These are phyloP conservation scores for Inga leiocalycina DNA, from an alignment of 306 rosid species.

Conservation along the genomic window DNA sequence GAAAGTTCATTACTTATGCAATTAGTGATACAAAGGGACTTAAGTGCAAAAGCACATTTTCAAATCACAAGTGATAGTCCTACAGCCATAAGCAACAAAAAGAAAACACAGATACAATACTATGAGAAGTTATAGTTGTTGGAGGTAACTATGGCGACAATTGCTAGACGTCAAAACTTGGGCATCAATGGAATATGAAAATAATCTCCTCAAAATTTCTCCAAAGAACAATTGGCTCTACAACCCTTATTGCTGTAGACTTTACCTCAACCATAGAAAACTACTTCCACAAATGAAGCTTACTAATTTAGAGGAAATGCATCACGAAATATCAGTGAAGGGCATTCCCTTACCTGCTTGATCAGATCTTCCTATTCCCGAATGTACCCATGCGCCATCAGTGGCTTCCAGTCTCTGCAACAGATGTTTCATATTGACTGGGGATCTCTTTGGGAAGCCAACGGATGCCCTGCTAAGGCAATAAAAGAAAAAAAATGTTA, in stretches of 20 bases:
- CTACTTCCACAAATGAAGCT: slow-evolving; percentile 23
- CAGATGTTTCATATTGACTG: slow-evolving; percentile 21
- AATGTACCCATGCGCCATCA: slow-evolving; percentile 21
- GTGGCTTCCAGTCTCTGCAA: slow-evolving; percentile 24
- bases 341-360: slow-evolving; percentile 28
- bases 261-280: slow-evolving; percentile 26
- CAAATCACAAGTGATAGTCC: background rate
- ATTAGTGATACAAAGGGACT: background rate
- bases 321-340: slow-evolving; percentile 16
- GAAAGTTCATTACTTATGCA: background rate
- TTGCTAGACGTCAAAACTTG: slow-evolving; percentile 25
- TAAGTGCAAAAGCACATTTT: background rate
- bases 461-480: slow-evolving; percentile 37
- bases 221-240: slow-evolving; percentile 24
- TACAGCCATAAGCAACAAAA: background rate
- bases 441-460: slow-evolving; percentile 46
- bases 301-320: slow-evolving; percentile 20
- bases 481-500: slow-evolving; percentile 14
- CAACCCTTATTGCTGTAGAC: background rate
- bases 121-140: background rate
- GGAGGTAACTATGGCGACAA: background rate
- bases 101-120: background rate
- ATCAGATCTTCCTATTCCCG: slow-evolving; percentile 31
- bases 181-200: slow-evolving; percentile 23
- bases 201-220: slow-evolving; percentile 26